A percentile compares a stretch with the other conserved stretches of the same genome.
These are phyloP conservation scores for Metrosideros polymorpha DNA, from an alignment of 441 rosid species.

Conservation along the genomic window DNA sequence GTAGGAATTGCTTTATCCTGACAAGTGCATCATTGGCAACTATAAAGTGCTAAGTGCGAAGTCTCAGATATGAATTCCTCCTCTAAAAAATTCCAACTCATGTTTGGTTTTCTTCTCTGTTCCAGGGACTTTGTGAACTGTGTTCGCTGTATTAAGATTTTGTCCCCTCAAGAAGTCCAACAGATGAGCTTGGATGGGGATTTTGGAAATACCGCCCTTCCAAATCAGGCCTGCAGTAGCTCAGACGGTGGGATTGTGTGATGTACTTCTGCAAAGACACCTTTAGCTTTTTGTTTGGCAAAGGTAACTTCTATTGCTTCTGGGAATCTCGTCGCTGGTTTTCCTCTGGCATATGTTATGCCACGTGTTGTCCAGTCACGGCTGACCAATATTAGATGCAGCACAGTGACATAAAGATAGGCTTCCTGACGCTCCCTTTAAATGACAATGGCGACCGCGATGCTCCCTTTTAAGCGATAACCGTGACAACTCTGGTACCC, in stretches of 20 bases:
- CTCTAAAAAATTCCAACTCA: neutral
- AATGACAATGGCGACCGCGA: neutral
- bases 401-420: neutral
- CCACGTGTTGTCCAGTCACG: neutral
- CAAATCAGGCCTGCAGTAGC: conserved; percentile 39
- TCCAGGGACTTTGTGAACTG: conserved; percentile 44
- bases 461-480: neutral
- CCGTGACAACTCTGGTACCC: neutral
- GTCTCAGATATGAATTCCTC: neutral
- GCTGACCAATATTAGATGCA: neutral
- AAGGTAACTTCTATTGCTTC: neutral
- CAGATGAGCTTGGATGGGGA: conserved; percentile 48
- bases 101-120: neutral
- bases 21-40: neutral
- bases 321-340: neutral
- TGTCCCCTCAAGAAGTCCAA: conserved; percentile 48
- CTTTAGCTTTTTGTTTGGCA: neutral
- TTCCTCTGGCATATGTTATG: neutral
- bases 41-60: neutral
- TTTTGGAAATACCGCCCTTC: conserved; percentile 23
- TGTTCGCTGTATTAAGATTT: conserved; percentile 37
- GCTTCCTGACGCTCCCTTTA: neutral
- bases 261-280: neutral
- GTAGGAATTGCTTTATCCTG: neutral
- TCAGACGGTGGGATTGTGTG: conserved; percentile 25